Percentiles rank a stretch among this genome's conserved stretches.
Evolutionary conservation across 2,329 filamentous ascomycete genomes (phyloP).

Genomic region (Xylaria digitata): DNA sequence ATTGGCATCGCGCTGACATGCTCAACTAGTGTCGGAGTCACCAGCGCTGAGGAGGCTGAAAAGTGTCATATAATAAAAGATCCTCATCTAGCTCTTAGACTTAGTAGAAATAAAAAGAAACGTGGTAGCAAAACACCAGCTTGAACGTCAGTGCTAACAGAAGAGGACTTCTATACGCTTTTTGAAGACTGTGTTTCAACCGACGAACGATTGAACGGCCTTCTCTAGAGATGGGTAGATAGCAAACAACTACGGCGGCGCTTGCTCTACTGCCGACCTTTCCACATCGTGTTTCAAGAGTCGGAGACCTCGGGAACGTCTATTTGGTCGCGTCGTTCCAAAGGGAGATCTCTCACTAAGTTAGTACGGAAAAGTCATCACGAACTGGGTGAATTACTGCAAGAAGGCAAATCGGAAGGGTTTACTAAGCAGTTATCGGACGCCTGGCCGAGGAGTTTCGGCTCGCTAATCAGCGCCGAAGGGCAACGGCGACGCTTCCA

Average conservation of each 20-base stretch:
- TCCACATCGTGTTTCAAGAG: constrained; percentile 16
- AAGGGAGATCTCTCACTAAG: neutral
- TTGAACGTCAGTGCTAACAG: constrained; percentile 6
- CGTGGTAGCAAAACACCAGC: neutral
- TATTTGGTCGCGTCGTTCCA: constrained; percentile 4
- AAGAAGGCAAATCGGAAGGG: constrained; percentile 1
- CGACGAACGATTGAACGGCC: constrained; percentile 9
- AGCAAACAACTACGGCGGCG: constrained; percentile 1
- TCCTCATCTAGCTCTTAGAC: neutral
- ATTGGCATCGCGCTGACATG: constrained; percentile 1
- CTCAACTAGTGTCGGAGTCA: neutral
- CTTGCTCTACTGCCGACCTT: constrained; percentile 22
- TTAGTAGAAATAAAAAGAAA: neutral
- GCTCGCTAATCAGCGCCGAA: constrained; percentile 9
- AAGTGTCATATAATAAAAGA: neutral
- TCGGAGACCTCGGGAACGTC: neutral
- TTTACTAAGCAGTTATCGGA: constrained; percentile 3
- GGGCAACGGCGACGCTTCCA: constrained; percentile 17
- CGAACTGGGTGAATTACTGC: constrained; percentile 12
- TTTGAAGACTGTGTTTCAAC: constrained; percentile 20
- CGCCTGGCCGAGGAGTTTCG: constrained; percentile 23
- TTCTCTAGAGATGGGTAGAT: constrained; percentile 21
- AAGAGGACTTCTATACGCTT: constrained; percentile 13
- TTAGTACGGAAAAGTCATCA: constrained; percentile 17
- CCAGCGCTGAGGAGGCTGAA: neutral